Evolutionary conservation across 108 stramenopile species (phyloP).

Genomic region (Nitzschia sp.): DNA sequence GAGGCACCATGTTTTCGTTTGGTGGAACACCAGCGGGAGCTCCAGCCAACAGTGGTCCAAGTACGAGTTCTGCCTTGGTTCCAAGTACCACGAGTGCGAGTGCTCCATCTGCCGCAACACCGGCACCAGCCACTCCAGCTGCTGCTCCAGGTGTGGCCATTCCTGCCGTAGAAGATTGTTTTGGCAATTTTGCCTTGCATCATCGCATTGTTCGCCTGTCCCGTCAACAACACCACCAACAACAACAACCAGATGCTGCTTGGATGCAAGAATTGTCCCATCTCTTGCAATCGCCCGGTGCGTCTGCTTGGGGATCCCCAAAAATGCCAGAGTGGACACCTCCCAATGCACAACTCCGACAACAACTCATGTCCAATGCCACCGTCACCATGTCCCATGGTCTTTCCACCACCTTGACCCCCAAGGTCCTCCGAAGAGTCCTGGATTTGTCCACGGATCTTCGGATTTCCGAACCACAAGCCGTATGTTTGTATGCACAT

Average conservation of each 20-base stretch:
- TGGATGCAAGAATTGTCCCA: constrained; percentile 40
- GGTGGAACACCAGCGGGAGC: constrained; percentile 13
- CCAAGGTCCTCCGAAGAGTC: constrained; percentile 45
- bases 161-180: constrained; percentile 2
- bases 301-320: not conserved
- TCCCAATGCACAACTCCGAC: constrained; percentile 35
- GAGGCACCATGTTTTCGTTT: constrained; percentile 15
- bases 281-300: not conserved
- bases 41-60: not conserved
- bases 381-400: constrained; percentile 24
- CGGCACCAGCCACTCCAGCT: constrained; percentile 15
- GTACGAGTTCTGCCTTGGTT: constrained; percentile 4
- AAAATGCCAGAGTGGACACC: constrained; percentile 18
- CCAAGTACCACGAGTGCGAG: constrained; percentile 8
- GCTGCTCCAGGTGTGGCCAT: constrained; percentile 2
- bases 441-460: constrained; percentile 54
- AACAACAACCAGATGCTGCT: not conserved
- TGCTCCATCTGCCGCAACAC: constrained; percentile 8
- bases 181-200: constrained; percentile 1
- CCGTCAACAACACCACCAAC: not conserved
- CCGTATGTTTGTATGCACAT: constrained; percentile 48
- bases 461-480: constrained; percentile 50
- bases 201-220: constrained; percentile 4
- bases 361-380: constrained; percentile 33
- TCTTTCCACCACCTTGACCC: constrained; percentile 37